These are phyloP conservation scores for Globisporangium spiculum DNA, from an alignment of 352 stramenopile species.

Conservation along the genomic window DNA sequence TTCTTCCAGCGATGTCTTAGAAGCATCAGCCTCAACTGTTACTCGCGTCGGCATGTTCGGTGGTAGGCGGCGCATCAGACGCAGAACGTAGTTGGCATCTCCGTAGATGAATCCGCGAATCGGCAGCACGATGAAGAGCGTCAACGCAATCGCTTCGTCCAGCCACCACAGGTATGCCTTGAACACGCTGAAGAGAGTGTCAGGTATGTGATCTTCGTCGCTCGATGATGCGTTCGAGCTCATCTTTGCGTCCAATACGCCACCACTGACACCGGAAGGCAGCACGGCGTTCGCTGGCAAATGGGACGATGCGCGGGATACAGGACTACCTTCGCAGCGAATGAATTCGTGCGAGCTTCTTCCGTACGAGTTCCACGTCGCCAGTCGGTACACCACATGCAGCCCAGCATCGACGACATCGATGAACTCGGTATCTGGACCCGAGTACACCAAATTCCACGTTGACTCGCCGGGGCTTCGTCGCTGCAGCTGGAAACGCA, in stretches of 20 bases:
- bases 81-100: slow-evolving; percentile 71
- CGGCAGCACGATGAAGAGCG: slow-evolving; percentile 69
- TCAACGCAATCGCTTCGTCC: slow-evolving; percentile 76
- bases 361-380: slow-evolving; percentile 83
- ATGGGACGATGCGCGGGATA: neutral
- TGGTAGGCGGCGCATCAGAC: slow-evolving; percentile 61
- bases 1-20: slow-evolving; percentile 52
- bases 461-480: slow-evolving; percentile 51
- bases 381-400: slow-evolving; percentile 70
- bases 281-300: neutral
- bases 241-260: neutral
- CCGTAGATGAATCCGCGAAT: slow-evolving; percentile 84
- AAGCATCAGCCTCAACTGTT: slow-evolving; percentile 55
- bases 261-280: neutral
- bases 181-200: slow-evolving; percentile 40
- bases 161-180: slow-evolving; percentile 84
- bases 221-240: slow-evolving; percentile 7
- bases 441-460: slow-evolving; percentile 62
- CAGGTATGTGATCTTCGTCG: slow-evolving; percentile 8
- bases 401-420: slow-evolving; percentile 52
- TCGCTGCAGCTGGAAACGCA: slow-evolving; percentile 71
- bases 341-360: slow-evolving; percentile 58
- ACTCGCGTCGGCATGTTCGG: slow-evolving; percentile 83
- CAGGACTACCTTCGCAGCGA: slow-evolving; percentile 33
- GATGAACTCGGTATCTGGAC: slow-evolving; percentile 68